phyloP scores from a whole-genome alignment of 75 land plant species.

The Sequoiadendron giganteum region DNA sequence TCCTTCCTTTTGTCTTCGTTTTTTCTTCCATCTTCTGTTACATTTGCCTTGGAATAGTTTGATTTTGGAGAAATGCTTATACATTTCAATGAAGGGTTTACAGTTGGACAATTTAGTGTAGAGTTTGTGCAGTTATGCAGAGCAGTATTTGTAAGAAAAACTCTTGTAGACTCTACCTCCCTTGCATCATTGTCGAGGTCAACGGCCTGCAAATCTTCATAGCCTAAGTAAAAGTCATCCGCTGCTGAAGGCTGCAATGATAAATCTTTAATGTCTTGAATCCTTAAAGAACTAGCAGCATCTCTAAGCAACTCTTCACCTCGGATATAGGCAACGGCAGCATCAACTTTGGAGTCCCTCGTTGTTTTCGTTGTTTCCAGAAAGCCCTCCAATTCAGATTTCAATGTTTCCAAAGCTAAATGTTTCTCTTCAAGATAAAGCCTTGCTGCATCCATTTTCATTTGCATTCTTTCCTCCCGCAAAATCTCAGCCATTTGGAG shows the following conservation, averaged over 20 bases:
- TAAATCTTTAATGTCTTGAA: not conserved
- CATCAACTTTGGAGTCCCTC: not conserved
- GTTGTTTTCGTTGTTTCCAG: not conserved
- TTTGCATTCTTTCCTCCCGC: constrained; percentile 30
- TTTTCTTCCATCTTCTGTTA: not conserved
- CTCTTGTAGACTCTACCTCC: not conserved
- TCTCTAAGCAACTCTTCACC: not conserved
- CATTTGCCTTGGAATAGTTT: not conserved
- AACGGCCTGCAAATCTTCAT: constrained; percentile 3
- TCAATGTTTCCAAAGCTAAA: constrained; percentile 10
- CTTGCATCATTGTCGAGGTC: constrained; percentile 3
- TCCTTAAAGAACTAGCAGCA: not conserved
- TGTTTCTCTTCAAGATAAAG: constrained; percentile 24
- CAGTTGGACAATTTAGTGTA: not conserved
- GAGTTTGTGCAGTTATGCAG: not conserved
- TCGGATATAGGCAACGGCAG: not conserved
- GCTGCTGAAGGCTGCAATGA: not conserved
- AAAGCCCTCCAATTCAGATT: constrained; percentile 18
- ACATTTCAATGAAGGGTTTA: not conserved
- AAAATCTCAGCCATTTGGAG: constrained; percentile 28
- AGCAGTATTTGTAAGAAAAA: not conserved
- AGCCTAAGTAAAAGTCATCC: not conserved
- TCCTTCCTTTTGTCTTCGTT: not conserved
- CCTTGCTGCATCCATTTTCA: constrained; percentile 29
- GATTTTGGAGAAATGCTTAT: not conserved